Evolutionary conservation across 768 basidiomycete genomes (phyloP), one percentile per base, ranked within the genome.

Genomic region (Termitomyces titanicus): DNA sequence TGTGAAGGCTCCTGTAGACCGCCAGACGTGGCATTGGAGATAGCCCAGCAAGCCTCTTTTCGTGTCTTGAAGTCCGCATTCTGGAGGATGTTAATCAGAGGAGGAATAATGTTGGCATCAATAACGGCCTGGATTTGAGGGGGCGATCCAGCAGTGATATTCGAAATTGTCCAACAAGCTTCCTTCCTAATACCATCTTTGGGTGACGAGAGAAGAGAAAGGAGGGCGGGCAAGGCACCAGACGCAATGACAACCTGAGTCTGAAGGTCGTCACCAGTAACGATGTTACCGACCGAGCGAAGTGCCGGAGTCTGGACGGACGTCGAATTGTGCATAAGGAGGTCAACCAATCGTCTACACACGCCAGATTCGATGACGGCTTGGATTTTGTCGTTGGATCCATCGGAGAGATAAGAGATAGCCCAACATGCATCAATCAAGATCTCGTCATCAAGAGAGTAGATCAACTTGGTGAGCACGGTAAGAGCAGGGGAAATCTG

Each of bases 341-440:
- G 81, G 68, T 99, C 97, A 33, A 99, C 97, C 58, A 99, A 85
- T 64, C 97, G 87, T 70, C 97, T 85, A 76, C 95, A 97, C 46
- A 99, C 96, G 29, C 96, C 97, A 18, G 92, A 92, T 74, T 98
- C 96, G 64, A 99, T 98, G 54, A 99, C 97, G 31, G 97, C 97
- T 72, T 99, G 97, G 56, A 99, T 99, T 79, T 99, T 99, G 78
- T 99, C 97, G 67, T 97, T 97, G 33, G 94, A 91, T 47, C 97
- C 97, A 70, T 99, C 97, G 1, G 96, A 98, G 37, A 99, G 87
- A 74, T 99, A 99, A 38, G 95, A 98, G 71, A 99, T 96, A 25
- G 97, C 97, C 97, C 97, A 99, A 79, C 97, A 99, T 13, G 97
- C 97, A 70, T 99, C 97, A 66, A 99, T 99, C 65, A 99, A 77